phyloP scores from a whole-genome alignment of 208 protist genomes.

The Porcisia hertigi region DNA sequence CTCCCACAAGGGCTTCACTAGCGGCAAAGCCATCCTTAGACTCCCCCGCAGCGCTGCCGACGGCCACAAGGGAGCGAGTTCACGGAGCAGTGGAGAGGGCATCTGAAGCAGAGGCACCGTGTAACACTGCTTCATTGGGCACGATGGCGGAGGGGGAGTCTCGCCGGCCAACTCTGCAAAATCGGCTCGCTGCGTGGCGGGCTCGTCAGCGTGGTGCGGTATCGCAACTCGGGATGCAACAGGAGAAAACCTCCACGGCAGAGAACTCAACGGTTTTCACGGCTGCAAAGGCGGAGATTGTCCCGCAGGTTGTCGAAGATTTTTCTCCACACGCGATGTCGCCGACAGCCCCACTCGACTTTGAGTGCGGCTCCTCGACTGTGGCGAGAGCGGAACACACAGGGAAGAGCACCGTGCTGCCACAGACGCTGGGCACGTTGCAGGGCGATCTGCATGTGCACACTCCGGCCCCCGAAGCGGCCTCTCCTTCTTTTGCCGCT shows the following conservation, averaged over 20 bases:
- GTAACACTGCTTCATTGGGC: not conserved
- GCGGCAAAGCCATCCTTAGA: not conserved
- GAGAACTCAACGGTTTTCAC: not conserved
- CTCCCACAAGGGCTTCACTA: not conserved
- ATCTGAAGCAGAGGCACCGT: constrained; percentile 2
- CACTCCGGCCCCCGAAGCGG: not conserved
- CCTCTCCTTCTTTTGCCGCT: not conserved
- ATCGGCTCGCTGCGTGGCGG: constrained; percentile 54
- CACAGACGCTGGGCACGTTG: not conserved
- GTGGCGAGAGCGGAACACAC: not conserved
- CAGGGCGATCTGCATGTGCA: not conserved
- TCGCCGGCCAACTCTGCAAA: constrained; percentile 21
- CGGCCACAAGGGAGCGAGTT: constrained; percentile 1
- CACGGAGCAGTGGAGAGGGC: constrained; percentile 17
- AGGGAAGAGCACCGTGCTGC: not conserved
- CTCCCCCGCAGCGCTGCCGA: not conserved
- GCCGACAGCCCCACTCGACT: too few species aligned
- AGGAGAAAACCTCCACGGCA: not conserved
- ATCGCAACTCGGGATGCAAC: not conserved
- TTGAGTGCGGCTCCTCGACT: not conserved
- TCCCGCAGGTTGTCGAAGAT: not conserved
- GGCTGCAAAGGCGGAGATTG: not conserved
- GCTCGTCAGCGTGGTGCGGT: constrained; percentile 24
- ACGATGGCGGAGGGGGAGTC: not conserved
- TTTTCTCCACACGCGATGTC: not conserved